Conservation (phyloP, 495 filamentous ascomycete species). For the Viridothelium virens region DNA sequence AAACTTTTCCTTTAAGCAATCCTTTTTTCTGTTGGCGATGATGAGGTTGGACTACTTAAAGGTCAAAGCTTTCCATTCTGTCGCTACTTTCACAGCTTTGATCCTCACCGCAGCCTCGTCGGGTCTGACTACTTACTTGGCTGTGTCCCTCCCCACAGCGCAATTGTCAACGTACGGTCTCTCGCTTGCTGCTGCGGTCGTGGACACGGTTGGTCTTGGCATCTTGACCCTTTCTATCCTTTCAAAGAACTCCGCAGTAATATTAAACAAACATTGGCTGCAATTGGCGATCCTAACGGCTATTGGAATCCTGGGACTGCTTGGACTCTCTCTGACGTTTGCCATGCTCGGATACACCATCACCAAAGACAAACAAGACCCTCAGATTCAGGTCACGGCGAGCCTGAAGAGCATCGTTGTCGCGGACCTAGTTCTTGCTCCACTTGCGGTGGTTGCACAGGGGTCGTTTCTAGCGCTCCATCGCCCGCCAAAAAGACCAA, state of each 20-base stretch:
- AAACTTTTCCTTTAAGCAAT: neutral
- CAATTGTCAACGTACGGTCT: neutral
- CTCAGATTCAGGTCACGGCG: neutral
- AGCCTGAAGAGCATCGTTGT: neutral
- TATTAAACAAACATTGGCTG: neutral
- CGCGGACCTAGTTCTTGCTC: neutral
- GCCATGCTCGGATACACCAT: neutral
- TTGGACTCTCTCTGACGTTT: neutral
- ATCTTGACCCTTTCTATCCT: neutral
- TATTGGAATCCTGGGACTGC: neutral
- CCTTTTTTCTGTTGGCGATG: neutral
- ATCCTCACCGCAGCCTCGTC: neutral
- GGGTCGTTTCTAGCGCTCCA: neutral
- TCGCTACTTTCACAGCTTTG: neutral
- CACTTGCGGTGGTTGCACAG: neutral
- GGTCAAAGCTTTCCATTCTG: too few relatives aligned
- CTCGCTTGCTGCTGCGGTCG: slow-evolving; percentile 1
- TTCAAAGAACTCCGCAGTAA: neutral
- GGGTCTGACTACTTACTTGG: slow-evolving; percentile 1
- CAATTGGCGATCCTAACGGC: neutral
- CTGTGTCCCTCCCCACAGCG: neutral
- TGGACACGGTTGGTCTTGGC: neutral
- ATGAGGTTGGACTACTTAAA: too few relatives aligned
- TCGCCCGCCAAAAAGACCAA: neutral
- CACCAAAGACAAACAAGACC: neutral